Percentiles rank a stretch among this genome's conserved stretches.
phyloP scores from a whole-genome alignment of 2,329 filamentous ascomycete genomes.

The Aspergillus pseudoviridinutans region DNA sequence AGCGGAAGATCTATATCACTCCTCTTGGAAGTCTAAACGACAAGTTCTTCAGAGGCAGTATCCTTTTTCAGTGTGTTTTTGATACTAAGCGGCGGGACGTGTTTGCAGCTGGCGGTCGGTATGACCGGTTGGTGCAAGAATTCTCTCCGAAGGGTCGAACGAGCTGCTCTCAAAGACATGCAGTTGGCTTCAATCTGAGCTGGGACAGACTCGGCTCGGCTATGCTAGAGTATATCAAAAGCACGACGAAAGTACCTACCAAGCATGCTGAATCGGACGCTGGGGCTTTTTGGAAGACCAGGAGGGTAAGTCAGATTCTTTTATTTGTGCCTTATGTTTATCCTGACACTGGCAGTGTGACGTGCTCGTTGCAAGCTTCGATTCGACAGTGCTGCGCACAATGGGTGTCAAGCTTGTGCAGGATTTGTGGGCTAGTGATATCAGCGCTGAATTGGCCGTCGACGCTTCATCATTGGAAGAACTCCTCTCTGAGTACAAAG shows the following conservation, averaged over 20 bases:
- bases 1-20: conserved; percentile 75
- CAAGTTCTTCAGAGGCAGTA: conserved; percentile 78
- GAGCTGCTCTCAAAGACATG: conserved; percentile 65
- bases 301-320: conserved; percentile 51
- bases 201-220: conserved; percentile 75
- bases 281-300: conserved; percentile 56
- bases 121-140: conserved; percentile 83
- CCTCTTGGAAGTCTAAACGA: conserved; percentile 87
- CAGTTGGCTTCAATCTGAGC: conserved; percentile 86
- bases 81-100: conserved; percentile 78
- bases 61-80: conserved; percentile 87
- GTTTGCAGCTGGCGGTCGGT: conserved; percentile 88
- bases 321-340: neutral
- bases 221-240: conserved; percentile 52
- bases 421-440: conserved; percentile 74
- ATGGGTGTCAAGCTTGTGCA: conserved; percentile 73
- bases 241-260: conserved; percentile 51
- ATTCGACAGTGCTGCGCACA: conserved; percentile 69
- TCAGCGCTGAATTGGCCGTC: conserved; percentile 82
- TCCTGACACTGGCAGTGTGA: conserved; percentile 59
- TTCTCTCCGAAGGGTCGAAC: conserved; percentile 67
- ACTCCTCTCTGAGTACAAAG: conserved; percentile 60
- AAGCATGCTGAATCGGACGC: conserved; percentile 66
- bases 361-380: conserved; percentile 84
- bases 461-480: conserved; percentile 78